Evolutionary conservation across 495 filamentous ascomycete species (phyloP), one percentile per base, ranked within the genome.

Genomic region (Lasiosphaeria miniovina): DNA sequence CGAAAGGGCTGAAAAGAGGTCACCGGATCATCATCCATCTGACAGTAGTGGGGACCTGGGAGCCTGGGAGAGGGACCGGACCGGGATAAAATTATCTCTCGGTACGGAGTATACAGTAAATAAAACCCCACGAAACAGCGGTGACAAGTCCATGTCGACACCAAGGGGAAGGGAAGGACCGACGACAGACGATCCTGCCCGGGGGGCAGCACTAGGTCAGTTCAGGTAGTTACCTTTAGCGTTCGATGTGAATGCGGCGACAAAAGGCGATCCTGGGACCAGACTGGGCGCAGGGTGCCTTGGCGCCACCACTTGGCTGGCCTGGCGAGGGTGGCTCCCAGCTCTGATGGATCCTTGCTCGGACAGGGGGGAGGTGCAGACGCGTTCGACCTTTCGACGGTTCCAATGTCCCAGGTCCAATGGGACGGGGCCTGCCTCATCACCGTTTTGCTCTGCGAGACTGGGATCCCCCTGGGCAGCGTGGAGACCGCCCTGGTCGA

Each of bases 11-110:
- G 67, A 67, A 51, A 41, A 57, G 60, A 61, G 71, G 71, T 73
- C 71, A 73, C 69, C 67, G 54, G 71, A 65, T 72, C 69, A 65
- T 72, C 69, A 71, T 61, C 64, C 69, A 68, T 73, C 68, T 70
- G 63, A 62, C 62, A 61, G 71, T 24, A 24, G 24, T 69, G 70
- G 69, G 64, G 65, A 73, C 67, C 60, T 52, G 61, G 49, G 41
- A 32, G 59, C 51, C 65, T 56, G 58, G 52, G 38, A 61, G 59
- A 60, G 53, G 24, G 24, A 24, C 2, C 24, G 24, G 24, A 52
- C 60, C 59, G 58, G 59, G 61, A 62, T 66, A 52, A 65, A 68
- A 67, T 65, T 49, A 57, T 65, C 43, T 59, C 58, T 41, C 24
- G 43, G 43, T n/a, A n/a, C n/a, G n/a, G n/a, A n/a, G n/a, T 59